Conservation (phyloP, 306 rosid species). For the Rosa chinensis region DNA sequence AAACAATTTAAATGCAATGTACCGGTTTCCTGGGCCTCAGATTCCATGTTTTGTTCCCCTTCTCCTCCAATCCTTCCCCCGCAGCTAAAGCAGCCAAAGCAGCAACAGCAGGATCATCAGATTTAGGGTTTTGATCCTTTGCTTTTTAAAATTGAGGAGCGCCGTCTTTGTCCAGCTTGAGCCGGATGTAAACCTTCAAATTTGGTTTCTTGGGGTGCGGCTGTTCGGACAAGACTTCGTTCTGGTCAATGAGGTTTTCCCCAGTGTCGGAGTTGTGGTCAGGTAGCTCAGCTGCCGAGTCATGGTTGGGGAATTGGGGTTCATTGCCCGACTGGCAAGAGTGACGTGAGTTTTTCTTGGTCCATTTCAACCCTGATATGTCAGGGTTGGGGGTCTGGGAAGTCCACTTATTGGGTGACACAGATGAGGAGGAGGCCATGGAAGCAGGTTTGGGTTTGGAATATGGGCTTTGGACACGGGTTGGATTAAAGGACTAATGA, state of each 20-base stretch:
- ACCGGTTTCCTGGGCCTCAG: conserved; percentile 36
- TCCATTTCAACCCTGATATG: conserved; percentile 32
- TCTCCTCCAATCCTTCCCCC: background rate
- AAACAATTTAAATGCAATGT: no score
- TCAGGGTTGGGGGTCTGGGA: conserved; percentile 17
- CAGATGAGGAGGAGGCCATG: conserved; percentile 19
- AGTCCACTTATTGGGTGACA: conserved; percentile 9
- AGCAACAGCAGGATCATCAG: background rate
- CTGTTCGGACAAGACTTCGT: background rate
- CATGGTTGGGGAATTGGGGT: background rate
- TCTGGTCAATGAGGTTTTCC: background rate
- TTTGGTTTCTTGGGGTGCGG: conserved; percentile 3
- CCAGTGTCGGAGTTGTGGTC: background rate
- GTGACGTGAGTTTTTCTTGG: no score
- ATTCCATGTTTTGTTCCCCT: conserved; percentile 32
- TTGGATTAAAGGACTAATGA: background rate
- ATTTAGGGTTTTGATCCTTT: background rate
- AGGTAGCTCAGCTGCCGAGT: background rate
- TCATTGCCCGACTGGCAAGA: background rate
- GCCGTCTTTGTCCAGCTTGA: conserved; percentile 1
- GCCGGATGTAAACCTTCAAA: conserved; percentile 15
- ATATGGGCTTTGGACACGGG: background rate
- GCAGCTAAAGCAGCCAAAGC: background rate
- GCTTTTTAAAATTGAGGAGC: background rate
- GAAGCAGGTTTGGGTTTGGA: background rate